These are phyloP conservation scores for Priceomyces castillae DNA, from an alignment of 805 yeast genomes.

Conservation along the genomic window DNA sequence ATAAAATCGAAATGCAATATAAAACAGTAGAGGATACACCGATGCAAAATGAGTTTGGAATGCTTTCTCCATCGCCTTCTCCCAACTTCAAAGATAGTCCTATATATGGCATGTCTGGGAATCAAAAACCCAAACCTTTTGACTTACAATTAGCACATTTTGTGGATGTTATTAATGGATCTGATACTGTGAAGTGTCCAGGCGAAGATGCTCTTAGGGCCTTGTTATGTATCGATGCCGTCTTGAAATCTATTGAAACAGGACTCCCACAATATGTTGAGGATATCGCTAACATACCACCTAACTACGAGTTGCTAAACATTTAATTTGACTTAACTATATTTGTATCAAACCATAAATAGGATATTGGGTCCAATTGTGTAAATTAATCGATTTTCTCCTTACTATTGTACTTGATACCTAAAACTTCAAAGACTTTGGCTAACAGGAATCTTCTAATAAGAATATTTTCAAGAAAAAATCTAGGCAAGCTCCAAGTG, in stretches of 20 bases:
- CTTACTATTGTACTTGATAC: constrained; percentile 18
- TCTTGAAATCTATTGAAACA: constrained; percentile 27
- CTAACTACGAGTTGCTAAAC: constrained; percentile 11
- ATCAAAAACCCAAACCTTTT: constrained; percentile 27
- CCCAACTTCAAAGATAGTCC: constrained; percentile 24
- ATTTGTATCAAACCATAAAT: background rate
- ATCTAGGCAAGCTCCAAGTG: constrained; percentile 46
- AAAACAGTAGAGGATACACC: constrained; percentile 7
- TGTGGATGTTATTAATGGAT: constrained; percentile 30
- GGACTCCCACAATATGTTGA: constrained; percentile 30
- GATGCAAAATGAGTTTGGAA: constrained; percentile 10
- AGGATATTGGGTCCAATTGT: too few relatives aligned
- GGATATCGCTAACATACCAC: constrained; percentile 15
- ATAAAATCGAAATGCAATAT: constrained; percentile 18
- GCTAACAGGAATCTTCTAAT: constrained; percentile 32
- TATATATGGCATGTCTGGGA: constrained; percentile 12
- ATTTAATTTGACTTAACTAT: constrained; percentile 1
- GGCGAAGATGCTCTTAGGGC: constrained; percentile 36
- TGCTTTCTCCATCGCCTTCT: constrained; percentile 32
- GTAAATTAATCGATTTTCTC: background rate
- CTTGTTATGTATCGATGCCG: constrained; percentile 35
- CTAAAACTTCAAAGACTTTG: constrained; percentile 22
- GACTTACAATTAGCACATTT: constrained; percentile 40
- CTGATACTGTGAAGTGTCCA: constrained; percentile 27
- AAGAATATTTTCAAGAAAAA: constrained; percentile 41